Evolutionary conservation across 176 grass and related monocot genomes (phyloP).

Genomic region (Chrysopogon serrulatus): DNA sequence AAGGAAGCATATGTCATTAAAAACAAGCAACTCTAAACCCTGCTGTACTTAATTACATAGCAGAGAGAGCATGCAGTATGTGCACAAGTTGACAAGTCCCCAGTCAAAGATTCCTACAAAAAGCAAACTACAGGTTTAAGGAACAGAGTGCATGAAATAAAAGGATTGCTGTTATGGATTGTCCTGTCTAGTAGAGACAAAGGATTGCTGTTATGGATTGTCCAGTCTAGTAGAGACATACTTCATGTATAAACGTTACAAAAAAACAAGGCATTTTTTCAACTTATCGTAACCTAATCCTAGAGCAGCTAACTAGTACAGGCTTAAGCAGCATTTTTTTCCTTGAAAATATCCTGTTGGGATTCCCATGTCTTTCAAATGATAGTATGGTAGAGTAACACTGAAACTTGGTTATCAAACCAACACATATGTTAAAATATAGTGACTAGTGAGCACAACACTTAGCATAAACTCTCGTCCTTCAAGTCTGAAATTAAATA

Average conservation of each 20-base stretch:
- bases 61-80: not conserved
- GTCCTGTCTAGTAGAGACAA: not conserved
- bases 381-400: not conserved
- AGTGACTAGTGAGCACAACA: not conserved
- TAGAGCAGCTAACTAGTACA: not conserved
- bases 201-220: not conserved
- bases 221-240: not conserved
- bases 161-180: not conserved
- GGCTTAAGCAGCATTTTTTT: not conserved
- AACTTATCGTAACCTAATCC: not conserved
- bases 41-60: not conserved
- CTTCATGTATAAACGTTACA: not conserved
- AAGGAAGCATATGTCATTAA: not conserved
- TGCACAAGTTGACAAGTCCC: not conserved
- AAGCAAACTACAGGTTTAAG: not conserved
- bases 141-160: not conserved
- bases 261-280: not conserved
- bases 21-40: not conserved
- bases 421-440: not conserved
- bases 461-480: not conserved
- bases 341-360: conserved; percentile 6
- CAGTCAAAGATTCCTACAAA: not conserved
- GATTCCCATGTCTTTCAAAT: not conserved
- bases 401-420: not conserved
- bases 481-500: conserved; percentile 2